Percentiles rank a stretch among this genome's conserved stretches.
These are phyloP conservation scores for Colletotrichum aenigma DNA, from an alignment of 2,329 filamentous ascomycete species.

Conservation along the genomic window DNA sequence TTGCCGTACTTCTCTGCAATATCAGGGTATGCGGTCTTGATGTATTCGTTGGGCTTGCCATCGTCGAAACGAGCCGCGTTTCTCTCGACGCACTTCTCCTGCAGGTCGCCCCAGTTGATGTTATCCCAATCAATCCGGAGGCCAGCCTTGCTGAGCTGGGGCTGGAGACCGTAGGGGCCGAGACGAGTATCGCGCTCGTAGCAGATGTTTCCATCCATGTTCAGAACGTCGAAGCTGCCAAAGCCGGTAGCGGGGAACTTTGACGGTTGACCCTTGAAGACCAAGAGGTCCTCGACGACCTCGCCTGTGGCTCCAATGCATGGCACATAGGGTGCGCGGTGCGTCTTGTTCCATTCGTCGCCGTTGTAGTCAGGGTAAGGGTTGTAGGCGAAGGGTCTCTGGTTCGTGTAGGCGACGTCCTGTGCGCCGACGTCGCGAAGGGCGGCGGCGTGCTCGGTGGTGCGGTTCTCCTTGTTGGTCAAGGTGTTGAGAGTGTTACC, in stretches of 20 bases:
- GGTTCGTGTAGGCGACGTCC: conserved; percentile 39
- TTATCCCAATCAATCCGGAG: conserved; percentile 61
- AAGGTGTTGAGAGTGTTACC: conserved; percentile 58
- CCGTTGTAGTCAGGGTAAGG: conserved; percentile 77
- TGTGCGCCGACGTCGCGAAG: conserved; percentile 18
- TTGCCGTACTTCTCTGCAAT: conserved; percentile 13
- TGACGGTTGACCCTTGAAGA: conserved; percentile 65
- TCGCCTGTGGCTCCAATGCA: conserved; percentile 70
- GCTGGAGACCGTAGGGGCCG: conserved; percentile 65
- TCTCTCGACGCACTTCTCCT: conserved; percentile 66
- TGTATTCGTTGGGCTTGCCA: conserved; percentile 46
- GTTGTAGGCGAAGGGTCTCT: conserved; percentile 61
- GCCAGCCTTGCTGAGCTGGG: conserved; percentile 50
- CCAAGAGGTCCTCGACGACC: conserved; percentile 64
- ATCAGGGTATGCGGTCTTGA: conserved; percentile 38
- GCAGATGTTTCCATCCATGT: conserved; percentile 67
- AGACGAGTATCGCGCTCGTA: conserved; percentile 74
- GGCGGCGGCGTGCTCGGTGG: conserved; percentile 28
- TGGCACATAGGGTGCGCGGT: conserved; percentile 62
- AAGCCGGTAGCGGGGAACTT: conserved; percentile 65
- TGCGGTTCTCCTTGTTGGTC: conserved; percentile 41
- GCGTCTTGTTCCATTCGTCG: conserved; percentile 59
- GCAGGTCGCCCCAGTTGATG: conserved; percentile 74
- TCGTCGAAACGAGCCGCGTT: conserved; percentile 70
- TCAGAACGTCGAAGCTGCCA: conserved; percentile 65